A percentile compares a stretch with the other conserved stretches of the same genome.
Conservation (phyloP, 1,284 basidiomycete species). For the Puccinia triticina region DNA sequence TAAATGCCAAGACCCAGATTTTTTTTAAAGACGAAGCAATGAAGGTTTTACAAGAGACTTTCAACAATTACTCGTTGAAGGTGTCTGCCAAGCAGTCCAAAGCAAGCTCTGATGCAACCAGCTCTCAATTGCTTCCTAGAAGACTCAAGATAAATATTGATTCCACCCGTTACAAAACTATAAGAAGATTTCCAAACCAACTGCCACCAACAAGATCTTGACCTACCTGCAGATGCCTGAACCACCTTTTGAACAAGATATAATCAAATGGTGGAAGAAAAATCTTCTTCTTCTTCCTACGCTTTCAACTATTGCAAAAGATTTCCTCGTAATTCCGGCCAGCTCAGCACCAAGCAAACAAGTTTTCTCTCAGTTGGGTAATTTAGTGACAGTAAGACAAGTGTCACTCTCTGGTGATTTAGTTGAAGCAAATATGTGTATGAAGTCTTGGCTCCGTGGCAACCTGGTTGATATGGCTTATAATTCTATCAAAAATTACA, state of each 20-base stretch:
- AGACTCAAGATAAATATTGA: background rate
- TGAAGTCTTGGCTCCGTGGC: background rate
- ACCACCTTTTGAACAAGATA: background rate
- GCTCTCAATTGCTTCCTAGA: background rate
- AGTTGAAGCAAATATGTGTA: background rate
- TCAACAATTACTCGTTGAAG: background rate
- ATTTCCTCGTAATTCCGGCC: background rate
- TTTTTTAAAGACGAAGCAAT: constrained; percentile 1
- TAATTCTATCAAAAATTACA: background rate
- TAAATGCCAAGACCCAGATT: background rate
- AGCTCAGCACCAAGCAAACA: background rate
- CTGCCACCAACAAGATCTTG: background rate
- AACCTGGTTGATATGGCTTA: background rate
- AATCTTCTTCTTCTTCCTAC: background rate
- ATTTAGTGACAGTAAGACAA: background rate
- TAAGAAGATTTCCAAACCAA: background rate
- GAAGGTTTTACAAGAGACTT: too few relatives aligned
- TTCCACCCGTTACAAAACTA: too few relatives aligned
- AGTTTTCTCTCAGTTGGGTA: background rate
- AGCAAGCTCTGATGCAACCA: background rate
- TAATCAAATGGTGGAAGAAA: background rate
- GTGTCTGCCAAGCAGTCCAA: too few relatives aligned
- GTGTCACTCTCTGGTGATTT: background rate
- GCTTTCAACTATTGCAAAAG: background rate
- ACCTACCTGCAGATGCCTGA: background rate